Evolutionary conservation across 176 grass and related monocot genomes (phyloP).

Genomic region (Carex parvula): DNA sequence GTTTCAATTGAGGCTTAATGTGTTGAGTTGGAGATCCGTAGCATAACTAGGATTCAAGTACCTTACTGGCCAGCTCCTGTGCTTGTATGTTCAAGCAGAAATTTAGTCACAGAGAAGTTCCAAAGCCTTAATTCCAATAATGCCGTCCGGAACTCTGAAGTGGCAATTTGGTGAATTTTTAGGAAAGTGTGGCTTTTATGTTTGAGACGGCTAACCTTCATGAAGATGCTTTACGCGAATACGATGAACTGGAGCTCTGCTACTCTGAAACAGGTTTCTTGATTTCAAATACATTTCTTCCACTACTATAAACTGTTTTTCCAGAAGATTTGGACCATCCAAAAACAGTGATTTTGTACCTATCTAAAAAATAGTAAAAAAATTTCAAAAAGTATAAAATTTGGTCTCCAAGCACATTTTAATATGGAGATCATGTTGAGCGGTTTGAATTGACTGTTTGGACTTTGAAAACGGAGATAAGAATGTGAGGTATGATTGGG

Average conservation of each 20-base stretch:
- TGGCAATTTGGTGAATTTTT: background rate
- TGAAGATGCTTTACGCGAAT: conserved; percentile 98
- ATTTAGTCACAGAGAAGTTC: background rate
- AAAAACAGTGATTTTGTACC: no score
- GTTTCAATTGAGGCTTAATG: background rate
- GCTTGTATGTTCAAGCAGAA: conserved; percentile 5
- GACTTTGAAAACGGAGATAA: no score
- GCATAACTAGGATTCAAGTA: background rate
- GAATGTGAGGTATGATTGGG: no score
- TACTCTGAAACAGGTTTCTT: conserved; percentile 91
- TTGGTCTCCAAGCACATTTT: no score
- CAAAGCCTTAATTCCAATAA: background rate
- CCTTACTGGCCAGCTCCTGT: background rate
- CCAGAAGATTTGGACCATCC: no score
- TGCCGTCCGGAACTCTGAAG: background rate
- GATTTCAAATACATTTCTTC: conserved; percentile 7
- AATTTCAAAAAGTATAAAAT: no score
- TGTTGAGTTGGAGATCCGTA: background rate
- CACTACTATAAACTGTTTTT: background rate
- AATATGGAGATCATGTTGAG: no score
- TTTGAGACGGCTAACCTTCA: conserved; percentile 95
- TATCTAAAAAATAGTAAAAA: no score
- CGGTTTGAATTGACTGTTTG: no score
- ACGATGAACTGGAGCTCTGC: conserved; percentile 95
- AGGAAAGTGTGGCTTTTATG: conserved; percentile 99